Base-by-base conservation (phyloP, 192 early-diverging fungal species). In the Mortierella alpina region DNA sequence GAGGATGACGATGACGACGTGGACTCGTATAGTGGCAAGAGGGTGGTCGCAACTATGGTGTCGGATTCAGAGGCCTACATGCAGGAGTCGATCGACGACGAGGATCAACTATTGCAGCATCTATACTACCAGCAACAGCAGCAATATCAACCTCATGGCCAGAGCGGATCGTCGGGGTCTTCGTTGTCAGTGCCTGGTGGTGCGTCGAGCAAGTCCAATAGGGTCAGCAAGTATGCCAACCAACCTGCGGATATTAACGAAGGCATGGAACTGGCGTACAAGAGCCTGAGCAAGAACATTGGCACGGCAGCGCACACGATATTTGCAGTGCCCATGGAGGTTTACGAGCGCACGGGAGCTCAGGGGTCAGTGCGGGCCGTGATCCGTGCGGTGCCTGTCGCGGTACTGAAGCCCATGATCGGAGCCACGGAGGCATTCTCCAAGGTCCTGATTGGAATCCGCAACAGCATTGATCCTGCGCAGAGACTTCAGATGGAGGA, bases 331-430 rank as follows among this genome's bases (percentile, higher is more conserved):
- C 96, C 96, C 1, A 93, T 90, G 73, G 92, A 95, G 56, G 90
- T 94, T 11, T 90, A 94, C 65, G 92, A 95, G 63, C 84, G 72
- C 40, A 86, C 75, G 48, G 85, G 71, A 72, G 73, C 83, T 6
- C 86, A 88, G 55, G 85, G 90, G 55, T 87, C 91, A 46, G 84
- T 89, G 6, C 84, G 84, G 10, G 90, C 94, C 0, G 93, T 94
- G 12, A 90, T 92, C 39, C 79, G 87, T 20, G 94, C 93, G 4
- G 91, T 99, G 39, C 97, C 97, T 0, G 92, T 95, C 17, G 95
- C 97, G 1, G 92, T 97, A 42, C 85, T 99, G 31, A 94, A 94
- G 81, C 97, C 97, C 1, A 95, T 98, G 91, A 98, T 99, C 82
- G 96, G 97, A 0, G 92, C 94, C 1, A 93, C 96, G 0, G 97